Conservation (phyloP, 2,329 filamentous ascomycete species). For the Ophiostoma pallidulum region DNA sequence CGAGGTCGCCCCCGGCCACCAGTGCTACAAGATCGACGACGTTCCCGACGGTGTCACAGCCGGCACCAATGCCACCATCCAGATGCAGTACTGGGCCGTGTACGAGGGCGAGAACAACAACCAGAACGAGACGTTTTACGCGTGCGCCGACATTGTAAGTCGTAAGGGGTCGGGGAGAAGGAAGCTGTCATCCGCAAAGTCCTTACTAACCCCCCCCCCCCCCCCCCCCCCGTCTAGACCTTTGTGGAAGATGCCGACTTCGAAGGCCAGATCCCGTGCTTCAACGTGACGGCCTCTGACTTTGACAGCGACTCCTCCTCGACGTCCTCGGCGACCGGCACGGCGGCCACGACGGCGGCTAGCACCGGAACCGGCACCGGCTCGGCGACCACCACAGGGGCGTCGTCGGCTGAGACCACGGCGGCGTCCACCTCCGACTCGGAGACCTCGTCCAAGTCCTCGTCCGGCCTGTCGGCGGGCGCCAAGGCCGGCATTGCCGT, state of each 20-base stretch:
- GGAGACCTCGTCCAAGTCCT: not conserved
- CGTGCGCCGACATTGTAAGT: conserved; percentile 29
- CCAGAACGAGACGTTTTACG: conserved; percentile 27
- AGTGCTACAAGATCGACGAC: conserved; percentile 27
- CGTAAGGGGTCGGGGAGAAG: too few species aligned
- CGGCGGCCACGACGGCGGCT: not conserved
- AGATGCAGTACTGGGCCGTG: conserved; percentile 28
- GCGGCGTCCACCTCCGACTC: not conserved
- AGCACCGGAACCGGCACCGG: not conserved
- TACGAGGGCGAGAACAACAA: conserved; percentile 18
- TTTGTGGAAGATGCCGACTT: conserved; percentile 20
- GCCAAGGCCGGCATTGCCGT: conserved; percentile 30
- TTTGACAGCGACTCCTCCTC: conserved; percentile 8
- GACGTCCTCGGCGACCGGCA: not conserved
- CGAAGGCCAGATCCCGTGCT: conserved; percentile 25
- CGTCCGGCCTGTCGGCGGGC: conserved; percentile 23
- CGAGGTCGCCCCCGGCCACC: conserved; percentile 27
- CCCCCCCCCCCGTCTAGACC: too few species aligned
- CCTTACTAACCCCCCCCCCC: too few species aligned
- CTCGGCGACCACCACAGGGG: not conserved
- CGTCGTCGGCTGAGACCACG: not conserved
- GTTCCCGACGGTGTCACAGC: conserved; percentile 20
- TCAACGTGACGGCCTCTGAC: conserved; percentile 26
- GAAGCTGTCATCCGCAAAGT: too few species aligned
- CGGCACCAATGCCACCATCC: conserved; percentile 28